Evolutionary conservation across 1,139 yeast genomes (phyloP).

Genomic region (Taphrina deformans): DNA sequence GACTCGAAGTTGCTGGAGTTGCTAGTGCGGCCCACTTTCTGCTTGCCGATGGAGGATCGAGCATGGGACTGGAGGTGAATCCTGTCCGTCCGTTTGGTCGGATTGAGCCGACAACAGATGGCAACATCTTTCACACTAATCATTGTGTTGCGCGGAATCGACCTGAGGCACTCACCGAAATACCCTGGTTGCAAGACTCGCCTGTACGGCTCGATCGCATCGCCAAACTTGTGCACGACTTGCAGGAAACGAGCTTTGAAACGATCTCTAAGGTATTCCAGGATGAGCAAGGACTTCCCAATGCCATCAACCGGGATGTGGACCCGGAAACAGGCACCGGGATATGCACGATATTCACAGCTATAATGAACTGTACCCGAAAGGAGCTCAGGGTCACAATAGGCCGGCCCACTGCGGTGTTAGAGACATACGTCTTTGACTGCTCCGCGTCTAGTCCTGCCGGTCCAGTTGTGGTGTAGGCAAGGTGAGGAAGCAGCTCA

Average conservation of each 20-base stretch:
- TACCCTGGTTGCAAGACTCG: conserved; percentile 37
- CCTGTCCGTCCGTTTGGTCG: conserved; percentile 39
- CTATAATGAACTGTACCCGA: conserved; percentile 38
- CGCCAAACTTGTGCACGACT: conserved; percentile 33
- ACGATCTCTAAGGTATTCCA: conserved; percentile 35
- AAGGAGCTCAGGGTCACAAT: background rate
- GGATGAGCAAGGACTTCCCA: conserved; percentile 39
- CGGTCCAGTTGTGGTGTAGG: too few relatives aligned
- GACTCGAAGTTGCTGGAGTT: conserved; percentile 40
- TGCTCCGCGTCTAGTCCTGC: background rate
- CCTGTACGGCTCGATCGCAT: conserved; percentile 36
- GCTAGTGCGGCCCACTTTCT: conserved; percentile 43
- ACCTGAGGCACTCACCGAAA: conserved; percentile 33
- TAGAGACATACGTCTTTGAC: background rate
- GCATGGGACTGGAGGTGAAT: conserved; percentile 37
- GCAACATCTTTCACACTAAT: conserved; percentile 38
- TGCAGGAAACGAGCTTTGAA: conserved; percentile 26
- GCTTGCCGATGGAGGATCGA: conserved; percentile 41
- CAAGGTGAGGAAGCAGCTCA: too few relatives aligned
- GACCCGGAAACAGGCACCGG: conserved; percentile 33
- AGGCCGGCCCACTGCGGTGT: conserved; percentile 2
- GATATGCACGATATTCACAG: conserved; percentile 37
- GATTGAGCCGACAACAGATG: conserved; percentile 28
- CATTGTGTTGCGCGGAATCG: conserved; percentile 33
- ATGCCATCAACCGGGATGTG: conserved; percentile 38